Conservation (phyloP, 306 rosid species). For the Amphicarpaea edgeworthii region DNA sequence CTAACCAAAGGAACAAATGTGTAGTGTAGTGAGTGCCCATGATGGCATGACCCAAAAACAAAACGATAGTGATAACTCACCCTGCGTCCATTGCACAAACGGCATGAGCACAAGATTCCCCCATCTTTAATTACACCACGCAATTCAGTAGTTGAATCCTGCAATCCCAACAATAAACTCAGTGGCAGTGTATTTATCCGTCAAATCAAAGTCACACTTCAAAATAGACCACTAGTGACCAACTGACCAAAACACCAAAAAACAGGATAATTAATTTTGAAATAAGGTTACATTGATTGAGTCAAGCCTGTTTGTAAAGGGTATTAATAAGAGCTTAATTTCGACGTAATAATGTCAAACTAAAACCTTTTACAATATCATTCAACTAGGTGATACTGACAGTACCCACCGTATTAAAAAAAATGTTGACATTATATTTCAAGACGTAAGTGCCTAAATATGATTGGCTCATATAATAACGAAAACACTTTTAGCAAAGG, state of each 20-base stretch:
- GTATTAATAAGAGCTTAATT: not conserved
- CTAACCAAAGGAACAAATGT: slow-evolving; percentile 39
- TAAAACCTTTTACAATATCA: not conserved
- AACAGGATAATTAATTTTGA: slow-evolving; percentile 4
- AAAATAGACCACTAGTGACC: not conserved
- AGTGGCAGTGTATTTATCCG: not conserved
- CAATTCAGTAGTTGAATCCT: slow-evolving; percentile 77
- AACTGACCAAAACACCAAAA: not conserved
- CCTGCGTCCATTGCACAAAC: slow-evolving; percentile 74
- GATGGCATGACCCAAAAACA: slow-evolving; percentile 16
- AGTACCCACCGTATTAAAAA: not conserved
- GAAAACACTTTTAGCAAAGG: not conserved
- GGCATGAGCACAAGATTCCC: slow-evolving; percentile 89
- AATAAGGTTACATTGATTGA: not conserved
- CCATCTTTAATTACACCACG: slow-evolving; percentile 83
- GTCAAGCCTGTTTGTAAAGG: slow-evolving; percentile 1
- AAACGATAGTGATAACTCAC: slow-evolving; percentile 65
- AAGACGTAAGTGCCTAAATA: not conserved
- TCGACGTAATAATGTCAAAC: not conserved
- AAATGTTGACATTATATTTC: not conserved
- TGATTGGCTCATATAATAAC: not conserved
- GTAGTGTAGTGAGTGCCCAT: slow-evolving; percentile 26
- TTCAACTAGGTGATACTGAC: not conserved
- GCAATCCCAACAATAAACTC: slow-evolving; percentile 46
- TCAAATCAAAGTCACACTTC: not conserved